Percentiles rank a stretch among this genome's conserved stretches.
Conservation (phyloP, 441 rosid species). For the Isatis lusitanica region DNA sequence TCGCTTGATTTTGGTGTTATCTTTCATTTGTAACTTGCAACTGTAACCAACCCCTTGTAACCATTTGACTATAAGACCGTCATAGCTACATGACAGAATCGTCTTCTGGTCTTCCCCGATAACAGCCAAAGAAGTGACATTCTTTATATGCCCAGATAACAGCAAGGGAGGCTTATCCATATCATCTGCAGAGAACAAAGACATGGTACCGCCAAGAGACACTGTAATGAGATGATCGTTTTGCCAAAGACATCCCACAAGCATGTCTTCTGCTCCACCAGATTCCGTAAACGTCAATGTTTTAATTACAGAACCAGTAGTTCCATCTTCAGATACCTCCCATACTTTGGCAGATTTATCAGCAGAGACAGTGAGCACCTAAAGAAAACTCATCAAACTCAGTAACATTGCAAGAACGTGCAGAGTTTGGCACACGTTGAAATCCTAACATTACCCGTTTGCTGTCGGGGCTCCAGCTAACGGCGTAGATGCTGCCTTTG, state of each 20-base stretch:
- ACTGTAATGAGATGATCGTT: slow-evolving; percentile 76
- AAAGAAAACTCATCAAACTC: slow-evolving; percentile 18
- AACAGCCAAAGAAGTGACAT: slow-evolving; percentile 60
- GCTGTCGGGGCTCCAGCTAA: slow-evolving; percentile 89
- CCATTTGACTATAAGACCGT: slow-evolving; percentile 61
- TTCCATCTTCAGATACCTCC: slow-evolving; percentile 78
- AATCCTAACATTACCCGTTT: slow-evolving; percentile 56
- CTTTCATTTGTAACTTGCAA: slow-evolving; percentile 59
- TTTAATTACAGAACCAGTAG: slow-evolving; percentile 53
- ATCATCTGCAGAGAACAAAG: slow-evolving; percentile 65
- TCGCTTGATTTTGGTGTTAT: slow-evolving; percentile 60
- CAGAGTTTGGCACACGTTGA: not conserved
- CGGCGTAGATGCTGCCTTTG: slow-evolving; percentile 84
- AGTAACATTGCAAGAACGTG: not conserved
- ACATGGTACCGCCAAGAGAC: slow-evolving; percentile 88
- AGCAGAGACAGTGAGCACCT: slow-evolving; percentile 91
- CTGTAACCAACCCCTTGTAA: slow-evolving; percentile 52
- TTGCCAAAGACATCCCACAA: slow-evolving; percentile 95
- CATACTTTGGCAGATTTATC: slow-evolving; percentile 94
- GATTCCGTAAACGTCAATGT: slow-evolving; percentile 61
- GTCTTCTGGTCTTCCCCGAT: slow-evolving; percentile 59
- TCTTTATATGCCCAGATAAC: slow-evolving; percentile 59
- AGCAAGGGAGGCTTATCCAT: slow-evolving; percentile 66
- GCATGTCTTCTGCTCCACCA: slow-evolving; percentile 89
- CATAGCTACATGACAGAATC: slow-evolving; percentile 58